Evolutionary conservation across 164 flowering plant genomes (phyloP).

Genomic region (Vitis amurensis): DNA sequence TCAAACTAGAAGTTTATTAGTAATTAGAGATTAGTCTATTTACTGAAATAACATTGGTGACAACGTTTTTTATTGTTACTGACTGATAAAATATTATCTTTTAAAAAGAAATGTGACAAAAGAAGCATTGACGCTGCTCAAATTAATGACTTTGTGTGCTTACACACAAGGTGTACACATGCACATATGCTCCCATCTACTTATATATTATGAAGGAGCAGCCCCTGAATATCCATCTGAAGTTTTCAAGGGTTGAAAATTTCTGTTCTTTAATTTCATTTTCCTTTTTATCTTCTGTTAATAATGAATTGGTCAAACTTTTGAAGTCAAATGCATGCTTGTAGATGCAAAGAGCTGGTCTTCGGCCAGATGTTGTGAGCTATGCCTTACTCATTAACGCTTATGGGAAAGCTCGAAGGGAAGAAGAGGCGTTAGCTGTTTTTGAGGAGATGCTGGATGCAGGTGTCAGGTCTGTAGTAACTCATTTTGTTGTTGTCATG

Average conservation of each 20-base stretch:
- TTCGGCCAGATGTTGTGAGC: conserved; percentile 91
- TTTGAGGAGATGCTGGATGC: conserved; percentile 99
- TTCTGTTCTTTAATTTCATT: neutral
- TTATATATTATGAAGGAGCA: neutral
- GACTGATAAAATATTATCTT: too few relatives aligned
- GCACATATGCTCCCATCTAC: neutral
- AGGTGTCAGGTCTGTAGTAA: conserved; percentile 68
- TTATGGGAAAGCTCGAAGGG: conserved; percentile 96
- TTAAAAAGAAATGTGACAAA: too few relatives aligned
- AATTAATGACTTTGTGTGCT: neutral
- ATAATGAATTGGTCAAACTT: conserved; percentile 12
- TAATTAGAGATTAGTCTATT: too few relatives aligned
- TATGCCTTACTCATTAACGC: conserved; percentile 85
- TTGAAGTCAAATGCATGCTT: conserved; percentile 17
- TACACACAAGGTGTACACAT: neutral
- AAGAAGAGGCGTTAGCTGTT: conserved; percentile 94
- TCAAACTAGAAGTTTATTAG: too few relatives aligned
- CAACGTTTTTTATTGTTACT: too few relatives aligned
- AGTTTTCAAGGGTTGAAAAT: neutral
- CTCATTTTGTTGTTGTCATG: neutral
- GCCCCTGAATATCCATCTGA: neutral
- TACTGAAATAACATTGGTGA: too few relatives aligned
- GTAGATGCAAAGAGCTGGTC: conserved; percentile 95
- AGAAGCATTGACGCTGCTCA: neutral
- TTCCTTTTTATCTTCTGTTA: conserved; percentile 4